Percentiles rank a stretch among this genome's conserved stretches.
Evolutionary conservation across 768 basidiomycete genomes (phyloP).

Genomic region (Boletellus ananiceps): DNA sequence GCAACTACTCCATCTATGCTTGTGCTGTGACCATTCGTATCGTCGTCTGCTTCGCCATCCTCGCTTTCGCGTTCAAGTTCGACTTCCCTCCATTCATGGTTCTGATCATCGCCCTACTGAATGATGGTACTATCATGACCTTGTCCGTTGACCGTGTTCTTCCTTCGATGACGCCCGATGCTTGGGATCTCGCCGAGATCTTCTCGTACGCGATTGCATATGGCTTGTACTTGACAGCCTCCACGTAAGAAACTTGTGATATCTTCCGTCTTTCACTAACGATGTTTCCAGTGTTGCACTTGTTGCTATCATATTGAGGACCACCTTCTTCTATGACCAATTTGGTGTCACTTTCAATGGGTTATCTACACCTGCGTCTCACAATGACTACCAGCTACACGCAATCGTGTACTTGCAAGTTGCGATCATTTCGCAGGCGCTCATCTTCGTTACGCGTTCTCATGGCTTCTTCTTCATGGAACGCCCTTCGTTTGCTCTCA

Average conservation of each 20-base stretch:
- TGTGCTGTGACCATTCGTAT: slow-evolving; percentile 98
- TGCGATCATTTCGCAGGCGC: slow-evolving; percentile 96
- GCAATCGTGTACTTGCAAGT: slow-evolving; percentile 94
- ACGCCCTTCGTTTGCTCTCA: slow-evolving; percentile 82
- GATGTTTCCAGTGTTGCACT: slow-evolving; percentile 55
- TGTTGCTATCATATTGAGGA: slow-evolving; percentile 80
- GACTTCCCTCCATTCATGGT: slow-evolving; percentile 99
- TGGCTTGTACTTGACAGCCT: slow-evolving; percentile 87
- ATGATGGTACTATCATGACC: slow-evolving; percentile 99
- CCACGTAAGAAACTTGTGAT: slow-evolving; percentile 58
- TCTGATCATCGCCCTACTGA: slow-evolving; percentile 93
- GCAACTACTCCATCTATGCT: slow-evolving; percentile 97
- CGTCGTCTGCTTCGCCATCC: slow-evolving; percentile 93
- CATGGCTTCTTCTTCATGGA: slow-evolving; percentile 98
- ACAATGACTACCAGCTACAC: slow-evolving; percentile 74
- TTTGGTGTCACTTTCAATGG: slow-evolving; percentile 64
- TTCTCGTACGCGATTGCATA: slow-evolving; percentile 95
- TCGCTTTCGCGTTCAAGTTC: slow-evolving; percentile 94
- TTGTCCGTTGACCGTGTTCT: slow-evolving; percentile 93
- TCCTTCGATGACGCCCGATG: slow-evolving; percentile 88
- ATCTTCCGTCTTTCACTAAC: slow-evolving; percentile 12
- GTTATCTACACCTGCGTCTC: slow-evolving; percentile 19
- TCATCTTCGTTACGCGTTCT: slow-evolving; percentile 94
- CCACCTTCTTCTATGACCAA: slow-evolving; percentile 83
- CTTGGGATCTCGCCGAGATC: slow-evolving; percentile 95